A percentile compares a stretch with the other conserved stretches of the same genome.
phyloP scores from a whole-genome alignment of 106 monocot species.

The Vanilla planifolia region DNA sequence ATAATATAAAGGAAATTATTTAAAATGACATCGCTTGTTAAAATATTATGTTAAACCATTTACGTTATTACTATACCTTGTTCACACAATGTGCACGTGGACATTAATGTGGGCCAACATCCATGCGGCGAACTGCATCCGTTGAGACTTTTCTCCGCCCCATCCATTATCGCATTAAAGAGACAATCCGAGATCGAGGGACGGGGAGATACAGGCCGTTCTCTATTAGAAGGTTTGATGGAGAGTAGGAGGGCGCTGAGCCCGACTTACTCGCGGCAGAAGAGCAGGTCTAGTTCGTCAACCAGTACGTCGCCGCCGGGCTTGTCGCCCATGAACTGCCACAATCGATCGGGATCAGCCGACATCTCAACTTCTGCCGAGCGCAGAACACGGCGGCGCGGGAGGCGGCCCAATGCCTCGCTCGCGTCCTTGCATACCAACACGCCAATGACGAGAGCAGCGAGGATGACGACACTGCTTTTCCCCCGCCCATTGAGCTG shows the following conservation, averaged over 20 bases:
- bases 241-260: neutral
- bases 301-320: constrained; percentile 13
- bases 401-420: constrained; percentile 49
- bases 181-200: too few relatives aligned
- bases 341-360: constrained; percentile 35
- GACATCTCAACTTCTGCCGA: constrained; percentile 19
- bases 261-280: constrained; percentile 2
- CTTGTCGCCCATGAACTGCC: constrained; percentile 47
- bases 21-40: too few relatives aligned
- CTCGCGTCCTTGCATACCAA: constrained; percentile 44
- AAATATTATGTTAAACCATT: too few relatives aligned
- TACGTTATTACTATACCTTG: too few relatives aligned
- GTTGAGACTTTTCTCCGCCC: too few relatives aligned
- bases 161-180: too few relatives aligned
- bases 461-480: constrained; percentile 10
- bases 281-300: constrained; percentile 14
- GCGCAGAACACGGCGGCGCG: constrained; percentile 45
- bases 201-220: too few relatives aligned
- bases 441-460: constrained; percentile 13
- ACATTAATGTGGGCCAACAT: too few relatives aligned
- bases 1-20: too few relatives aligned
- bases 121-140: too few relatives aligned
- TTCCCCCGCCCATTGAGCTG: too few relatives aligned
- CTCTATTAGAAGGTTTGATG: neutral
- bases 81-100: too few relatives aligned